A percentile compares a stretch with the other conserved stretches of the same genome.
Evolutionary conservation across 1,139 yeast species (phyloP).

Genomic region (Suhomyces yuchorum): DNA sequence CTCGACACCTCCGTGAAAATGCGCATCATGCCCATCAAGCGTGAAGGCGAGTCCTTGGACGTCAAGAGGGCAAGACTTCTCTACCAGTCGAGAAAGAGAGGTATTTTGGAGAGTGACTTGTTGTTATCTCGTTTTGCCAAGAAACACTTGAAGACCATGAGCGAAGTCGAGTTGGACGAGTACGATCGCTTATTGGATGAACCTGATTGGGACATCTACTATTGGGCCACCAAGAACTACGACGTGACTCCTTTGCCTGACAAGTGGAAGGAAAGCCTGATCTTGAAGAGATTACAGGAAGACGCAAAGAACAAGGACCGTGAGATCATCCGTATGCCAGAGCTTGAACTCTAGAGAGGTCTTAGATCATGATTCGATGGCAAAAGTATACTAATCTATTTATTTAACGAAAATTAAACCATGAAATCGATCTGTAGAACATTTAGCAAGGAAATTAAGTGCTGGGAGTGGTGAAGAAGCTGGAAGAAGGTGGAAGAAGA

Average conservation of each 20-base stretch:
- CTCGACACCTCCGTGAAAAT: conserved; percentile 36
- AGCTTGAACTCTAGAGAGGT: conserved; percentile 23
- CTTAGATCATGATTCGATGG: background rate
- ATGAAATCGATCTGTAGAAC: background rate
- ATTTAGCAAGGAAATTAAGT: background rate
- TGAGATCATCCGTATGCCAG: conserved; percentile 86
- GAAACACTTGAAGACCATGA: conserved; percentile 60
- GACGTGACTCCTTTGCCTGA: conserved; percentile 85
- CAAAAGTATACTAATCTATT: background rate
- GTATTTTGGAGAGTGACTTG: conserved; percentile 90
- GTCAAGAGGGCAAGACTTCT: conserved; percentile 81
- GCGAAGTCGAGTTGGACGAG: conserved; percentile 73
- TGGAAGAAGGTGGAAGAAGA: too few relatives aligned
- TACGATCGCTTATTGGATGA: conserved; percentile 86
- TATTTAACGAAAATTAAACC: background rate
- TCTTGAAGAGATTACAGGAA: conserved; percentile 68
- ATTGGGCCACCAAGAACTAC: conserved; percentile 91
- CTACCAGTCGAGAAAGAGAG: conserved; percentile 93
- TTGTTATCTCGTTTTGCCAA: conserved; percentile 85
- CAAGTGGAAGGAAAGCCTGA: conserved; percentile 69
- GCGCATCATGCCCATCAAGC: conserved; percentile 72
- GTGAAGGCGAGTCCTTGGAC: conserved; percentile 74
- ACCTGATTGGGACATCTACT: conserved; percentile 97
- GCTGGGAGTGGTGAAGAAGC: background rate
- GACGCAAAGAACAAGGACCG: conserved; percentile 72